Percentiles rank a stretch among this genome's conserved stretches.
phyloP scores from a whole-genome alignment of 2,329 filamentous ascomycete genomes.

The Colletotrichum viniferum region DNA sequence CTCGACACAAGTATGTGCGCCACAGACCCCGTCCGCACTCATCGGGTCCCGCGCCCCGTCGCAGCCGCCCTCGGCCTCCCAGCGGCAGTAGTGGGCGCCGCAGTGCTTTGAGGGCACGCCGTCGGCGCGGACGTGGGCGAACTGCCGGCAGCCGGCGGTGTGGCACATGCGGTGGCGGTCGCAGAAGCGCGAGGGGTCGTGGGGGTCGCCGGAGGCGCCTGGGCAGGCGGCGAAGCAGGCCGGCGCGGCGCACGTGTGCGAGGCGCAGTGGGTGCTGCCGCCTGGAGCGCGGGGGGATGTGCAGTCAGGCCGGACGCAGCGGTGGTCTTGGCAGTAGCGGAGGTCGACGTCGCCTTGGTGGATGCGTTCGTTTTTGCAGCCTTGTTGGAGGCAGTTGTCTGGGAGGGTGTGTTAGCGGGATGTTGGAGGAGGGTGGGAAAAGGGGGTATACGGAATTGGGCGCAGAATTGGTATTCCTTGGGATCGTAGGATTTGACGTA shows the following conservation, averaged over 20 bases:
- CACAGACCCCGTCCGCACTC: conserved; percentile 23
- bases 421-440: background rate
- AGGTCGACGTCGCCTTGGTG: conserved; percentile 23
- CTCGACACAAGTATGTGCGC: conserved; percentile 24
- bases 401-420: background rate
- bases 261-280: conserved; percentile 25
- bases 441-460: conserved; percentile 7
- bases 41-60: conserved; percentile 22
- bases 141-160: conserved; percentile 25
- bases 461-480: conserved; percentile 12
- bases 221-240: conserved; percentile 28
- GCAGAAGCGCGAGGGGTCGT: conserved; percentile 28
- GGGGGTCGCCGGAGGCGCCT: conserved; percentile 14
- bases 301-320: conserved; percentile 29
- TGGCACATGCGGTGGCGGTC: conserved; percentile 32
- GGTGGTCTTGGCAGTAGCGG: conserved; percentile 31
- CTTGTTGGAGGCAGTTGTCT: conserved; percentile 32
- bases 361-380: conserved; percentile 27
- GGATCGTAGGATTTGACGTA: conserved; percentile 21
- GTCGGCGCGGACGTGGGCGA: conserved; percentile 29
- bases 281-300: conserved; percentile 1
- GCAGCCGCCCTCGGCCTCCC: conserved; percentile 26
- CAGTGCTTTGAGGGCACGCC: conserved; percentile 30
- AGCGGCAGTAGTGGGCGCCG: conserved; percentile 32
- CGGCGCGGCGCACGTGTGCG: conserved; percentile 31